These are phyloP conservation scores for Prunus campanulata DNA, from an alignment of 306 rosid species.

Conservation along the genomic window DNA sequence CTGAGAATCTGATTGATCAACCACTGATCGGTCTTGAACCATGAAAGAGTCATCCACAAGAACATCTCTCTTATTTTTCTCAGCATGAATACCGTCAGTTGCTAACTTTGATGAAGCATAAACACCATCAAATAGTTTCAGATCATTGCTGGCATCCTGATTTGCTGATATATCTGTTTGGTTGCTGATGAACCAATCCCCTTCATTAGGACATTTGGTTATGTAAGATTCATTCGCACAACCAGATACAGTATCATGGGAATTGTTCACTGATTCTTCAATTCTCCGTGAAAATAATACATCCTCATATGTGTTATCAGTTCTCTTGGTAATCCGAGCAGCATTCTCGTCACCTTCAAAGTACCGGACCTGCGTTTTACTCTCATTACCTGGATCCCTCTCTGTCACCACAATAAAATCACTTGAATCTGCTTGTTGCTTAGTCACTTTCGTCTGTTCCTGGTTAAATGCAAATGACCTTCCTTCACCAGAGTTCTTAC, in stretches of 20 bases:
- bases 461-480: slow-evolving; percentile 36
- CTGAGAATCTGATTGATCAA: slow-evolving; percentile 53
- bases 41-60: slow-evolving; percentile 86
- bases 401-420: slow-evolving; percentile 63
- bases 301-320: slow-evolving; percentile 44
- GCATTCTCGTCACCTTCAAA: slow-evolving; percentile 52
- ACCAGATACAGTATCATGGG: slow-evolving; percentile 33
- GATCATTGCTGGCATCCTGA: slow-evolving; percentile 36
- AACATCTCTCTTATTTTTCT: slow-evolving; percentile 51
- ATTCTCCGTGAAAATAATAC: slow-evolving; percentile 50
- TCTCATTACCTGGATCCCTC: slow-evolving; percentile 35
- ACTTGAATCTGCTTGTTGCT: slow-evolving; percentile 46
- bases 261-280: slow-evolving; percentile 42
- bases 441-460: slow-evolving; percentile 37
- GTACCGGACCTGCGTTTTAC: slow-evolving; percentile 30
- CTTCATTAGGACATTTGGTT: slow-evolving; percentile 52
- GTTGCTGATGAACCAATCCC: slow-evolving; percentile 65
- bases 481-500: slow-evolving; percentile 41
- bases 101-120: slow-evolving; percentile 38
- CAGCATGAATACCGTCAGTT: slow-evolving; percentile 28
- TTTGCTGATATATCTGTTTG: slow-evolving; percentile 38
- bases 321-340: slow-evolving; percentile 42
- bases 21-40: slow-evolving; percentile 59
- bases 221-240: slow-evolving; percentile 35
- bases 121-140: slow-evolving; percentile 46